Percentiles rank a stretch among this genome's conserved stretches.
Conservation (phyloP, 805 yeast genomes). For the Lachancea kluyveri region DNA sequence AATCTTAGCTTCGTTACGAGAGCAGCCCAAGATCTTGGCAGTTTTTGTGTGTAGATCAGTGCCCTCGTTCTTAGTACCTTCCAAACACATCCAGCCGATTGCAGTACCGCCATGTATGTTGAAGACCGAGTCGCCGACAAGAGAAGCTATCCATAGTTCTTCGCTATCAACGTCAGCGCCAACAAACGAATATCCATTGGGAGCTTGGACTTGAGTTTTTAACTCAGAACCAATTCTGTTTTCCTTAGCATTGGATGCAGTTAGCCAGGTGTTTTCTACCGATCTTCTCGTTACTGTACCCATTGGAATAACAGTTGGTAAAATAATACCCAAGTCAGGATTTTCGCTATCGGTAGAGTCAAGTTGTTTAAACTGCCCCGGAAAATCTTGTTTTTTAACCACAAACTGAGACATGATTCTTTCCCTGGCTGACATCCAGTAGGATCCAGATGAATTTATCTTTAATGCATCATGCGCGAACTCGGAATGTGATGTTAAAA, state of each 20-base stretch:
- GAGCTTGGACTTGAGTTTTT: constrained; percentile 81
- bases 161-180: constrained; percentile 99
- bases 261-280: constrained; percentile 95
- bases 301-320: constrained; percentile 85
- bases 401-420: constrained; percentile 83
- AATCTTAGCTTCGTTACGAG: constrained; percentile 86
- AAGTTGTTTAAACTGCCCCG: constrained; percentile 18
- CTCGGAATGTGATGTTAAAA: constrained; percentile 62
- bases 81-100: constrained; percentile 98
- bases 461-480: constrained; percentile 72
- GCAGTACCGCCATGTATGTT: constrained; percentile 93
- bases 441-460: constrained; percentile 75
- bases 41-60: constrained; percentile 96
- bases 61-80: constrained; percentile 85
- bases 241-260: constrained; percentile 90
- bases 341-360: constrained; percentile 9
- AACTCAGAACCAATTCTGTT: constrained; percentile 88
- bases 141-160: constrained; percentile 95
- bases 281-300: constrained; percentile 96
- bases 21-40: constrained; percentile 81
- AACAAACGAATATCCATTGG: constrained; percentile 82
- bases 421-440: constrained; percentile 89
- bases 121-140: constrained; percentile 88
- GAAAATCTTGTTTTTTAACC: constrained; percentile 43
- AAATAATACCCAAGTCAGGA: constrained; percentile 56